Percentiles rank a stretch among this genome's conserved stretches.
phyloP scores from a whole-genome alignment of 2,329 filamentous ascomycete genomes.

The Nannizzia gypsea region DNA sequence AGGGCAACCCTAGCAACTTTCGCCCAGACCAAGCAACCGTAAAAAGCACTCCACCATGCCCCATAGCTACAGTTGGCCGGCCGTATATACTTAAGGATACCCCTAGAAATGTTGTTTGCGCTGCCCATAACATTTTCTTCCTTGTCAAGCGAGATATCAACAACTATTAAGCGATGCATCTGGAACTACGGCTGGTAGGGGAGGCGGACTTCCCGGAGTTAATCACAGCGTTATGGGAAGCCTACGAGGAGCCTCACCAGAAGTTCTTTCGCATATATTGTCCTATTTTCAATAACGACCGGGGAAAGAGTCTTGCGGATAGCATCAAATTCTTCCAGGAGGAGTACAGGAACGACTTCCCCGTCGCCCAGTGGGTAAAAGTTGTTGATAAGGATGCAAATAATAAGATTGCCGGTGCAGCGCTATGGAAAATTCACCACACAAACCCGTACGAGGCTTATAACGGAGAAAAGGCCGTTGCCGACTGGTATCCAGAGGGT shows the following conservation, averaged over 20 bases:
- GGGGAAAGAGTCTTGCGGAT: slow-evolving; percentile 10
- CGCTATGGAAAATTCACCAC: slow-evolving; percentile 22
- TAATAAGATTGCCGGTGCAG: slow-evolving; percentile 20
- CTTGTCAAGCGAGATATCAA: not conserved
- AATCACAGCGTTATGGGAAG: slow-evolving; percentile 8
- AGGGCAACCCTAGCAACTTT: too few relatives aligned
- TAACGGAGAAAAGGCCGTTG: slow-evolving; percentile 6
- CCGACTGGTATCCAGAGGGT: slow-evolving; percentile 25
- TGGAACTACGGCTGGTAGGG: slow-evolving; percentile 1
- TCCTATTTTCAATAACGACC: slow-evolving; percentile 17
- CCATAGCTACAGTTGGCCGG: too few relatives aligned
- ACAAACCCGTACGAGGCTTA: slow-evolving; percentile 20
- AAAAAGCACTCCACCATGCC: too few relatives aligned
- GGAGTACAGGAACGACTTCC: slow-evolving; percentile 19
- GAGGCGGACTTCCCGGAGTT: slow-evolving; percentile 13
- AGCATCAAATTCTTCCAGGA: slow-evolving; percentile 15
- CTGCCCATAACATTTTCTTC: not conserved
- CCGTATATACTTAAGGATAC: too few relatives aligned
- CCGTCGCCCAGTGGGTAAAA: slow-evolving; percentile 23
- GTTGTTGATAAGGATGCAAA: slow-evolving; percentile 22
- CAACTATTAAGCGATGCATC: slow-evolving; percentile 1
- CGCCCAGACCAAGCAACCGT: too few relatives aligned
- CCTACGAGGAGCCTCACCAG: slow-evolving; percentile 19
- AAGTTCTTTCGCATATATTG: slow-evolving; percentile 20
- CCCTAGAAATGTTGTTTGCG: too few relatives aligned